Conservation (phyloP, 2,329 filamentous ascomycete genomes). For the Leptographium lundbergii region DNA sequence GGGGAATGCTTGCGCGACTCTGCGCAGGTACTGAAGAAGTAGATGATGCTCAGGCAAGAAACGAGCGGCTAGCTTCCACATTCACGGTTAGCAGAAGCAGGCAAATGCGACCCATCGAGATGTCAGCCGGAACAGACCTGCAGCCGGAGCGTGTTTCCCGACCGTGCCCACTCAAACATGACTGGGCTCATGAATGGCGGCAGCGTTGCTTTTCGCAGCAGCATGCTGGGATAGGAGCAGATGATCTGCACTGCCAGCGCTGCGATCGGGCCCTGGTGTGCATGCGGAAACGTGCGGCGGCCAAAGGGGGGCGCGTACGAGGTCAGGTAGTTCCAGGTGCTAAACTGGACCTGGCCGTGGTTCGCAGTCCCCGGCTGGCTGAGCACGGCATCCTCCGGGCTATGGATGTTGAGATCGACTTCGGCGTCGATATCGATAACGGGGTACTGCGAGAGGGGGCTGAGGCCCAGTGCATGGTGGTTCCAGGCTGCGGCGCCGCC, state of each 20-base stretch:
- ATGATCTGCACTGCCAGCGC: neutral
- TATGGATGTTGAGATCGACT: no score
- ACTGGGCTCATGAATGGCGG: neutral
- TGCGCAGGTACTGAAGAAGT: neutral
- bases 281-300: neutral
- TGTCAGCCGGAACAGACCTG: neutral
- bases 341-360: neutral
- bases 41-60: neutral
- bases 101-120: neutral
- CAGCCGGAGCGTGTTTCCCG: neutral
- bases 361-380: neutral
- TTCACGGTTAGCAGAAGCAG: neutral
- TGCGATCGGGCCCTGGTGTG: neutral
- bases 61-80: neutral
- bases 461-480: neutral
- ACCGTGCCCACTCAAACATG: neutral
- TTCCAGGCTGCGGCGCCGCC: neutral
- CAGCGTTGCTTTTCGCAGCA: neutral
- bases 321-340: neutral
- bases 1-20: neutral
- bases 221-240: neutral
- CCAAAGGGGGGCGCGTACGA: neutral
- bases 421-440: neutral
- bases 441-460: neutral
- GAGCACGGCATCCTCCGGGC: neutral